Base-by-base conservation (phyloP, 2,329 filamentous ascomycete species). In the Chaetomiaceae sp. region DNA sequence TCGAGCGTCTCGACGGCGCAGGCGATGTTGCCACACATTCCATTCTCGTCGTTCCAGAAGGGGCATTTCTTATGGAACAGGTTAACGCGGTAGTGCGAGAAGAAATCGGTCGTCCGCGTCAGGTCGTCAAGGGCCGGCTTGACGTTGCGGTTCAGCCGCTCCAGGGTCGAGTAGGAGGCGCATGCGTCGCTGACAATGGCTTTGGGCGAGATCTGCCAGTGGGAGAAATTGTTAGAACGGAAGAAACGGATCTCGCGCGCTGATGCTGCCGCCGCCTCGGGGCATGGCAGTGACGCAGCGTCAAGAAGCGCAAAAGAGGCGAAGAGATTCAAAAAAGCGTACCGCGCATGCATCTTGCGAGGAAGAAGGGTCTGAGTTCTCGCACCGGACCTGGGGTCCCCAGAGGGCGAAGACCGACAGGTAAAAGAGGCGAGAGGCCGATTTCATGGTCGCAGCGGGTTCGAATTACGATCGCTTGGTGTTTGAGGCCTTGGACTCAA, bases 1-100 rank as follows among this genome's bases (percentile, higher is more conserved):
- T 97, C 92, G 56, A 97, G 79, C 1, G 92, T 97, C 67, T 94
- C 91, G 17, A 99, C 94, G 11, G 92, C 89, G 69, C 94, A 99
- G 19, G 91, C 94, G 63, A 95, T 91, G 72, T 99, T 99, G 60
- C 91, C 94, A 71, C 94, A 99, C 80, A 96, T 89, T 69, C 89
- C 89, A 71, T 88, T 87, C 57, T 91, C 86, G 69, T 99, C 94
- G 66, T 85, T 83, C 92, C 94, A 99, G 69, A 97, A 99, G 0
- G 94, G 94, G 66, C 94, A 99, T 72, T 83, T 84, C 71, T 94
- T 96, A 71, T 95, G 88, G 72, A 90, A 99, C 19, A 99, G 80
- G 69, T 96, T 97, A 42, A 99, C 76, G 54, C 94, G 87, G 75
- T 97, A 99, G 72, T 97, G 91, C 49, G 92, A 92, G 73, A 99